A percentile compares a stretch with the other conserved stretches of the same genome.
phyloP scores from a whole-genome alignment of 495 filamentous ascomycete species.

The Xylaria longipes region DNA sequence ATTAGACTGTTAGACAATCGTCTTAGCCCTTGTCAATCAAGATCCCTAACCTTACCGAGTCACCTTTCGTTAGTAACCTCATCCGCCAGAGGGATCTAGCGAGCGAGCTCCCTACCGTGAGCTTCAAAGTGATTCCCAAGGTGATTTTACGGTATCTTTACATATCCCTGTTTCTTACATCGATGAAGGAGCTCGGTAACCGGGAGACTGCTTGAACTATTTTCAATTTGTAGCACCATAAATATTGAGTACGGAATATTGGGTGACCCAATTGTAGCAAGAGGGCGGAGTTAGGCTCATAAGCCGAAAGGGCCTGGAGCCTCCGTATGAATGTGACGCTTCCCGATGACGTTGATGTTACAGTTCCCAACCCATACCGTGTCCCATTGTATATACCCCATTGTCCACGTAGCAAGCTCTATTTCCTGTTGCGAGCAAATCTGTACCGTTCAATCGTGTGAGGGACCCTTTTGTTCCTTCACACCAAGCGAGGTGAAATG shows the following conservation, averaged over 20 bases:
- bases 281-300: not conserved
- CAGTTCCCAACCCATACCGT: conserved; percentile 13
- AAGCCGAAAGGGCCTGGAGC: not conserved
- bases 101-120: not conserved
- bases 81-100: not conserved
- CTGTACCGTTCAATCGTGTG: not conserved
- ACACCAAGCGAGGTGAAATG: not conserved
- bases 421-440: conserved; percentile 3
- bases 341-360: conserved; percentile 10
- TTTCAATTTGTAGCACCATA: not conserved
- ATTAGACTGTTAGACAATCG: no score
- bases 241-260: not conserved
- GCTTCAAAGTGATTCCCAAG: not conserved
- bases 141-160: not conserved
- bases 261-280: not conserved
- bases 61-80: not conserved
- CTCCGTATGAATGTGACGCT: not conserved
- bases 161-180: not conserved
- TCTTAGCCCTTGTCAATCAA: no score
- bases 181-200: not conserved
- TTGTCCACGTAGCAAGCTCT: not conserved
- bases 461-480: not conserved
- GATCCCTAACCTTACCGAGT: not conserved
- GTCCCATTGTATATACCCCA: not conserved
- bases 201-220: not conserved